phyloP scores from a whole-genome alignment of 2,329 filamentous ascomycete genomes.

The Ceratocystis eucalypticola region DNA sequence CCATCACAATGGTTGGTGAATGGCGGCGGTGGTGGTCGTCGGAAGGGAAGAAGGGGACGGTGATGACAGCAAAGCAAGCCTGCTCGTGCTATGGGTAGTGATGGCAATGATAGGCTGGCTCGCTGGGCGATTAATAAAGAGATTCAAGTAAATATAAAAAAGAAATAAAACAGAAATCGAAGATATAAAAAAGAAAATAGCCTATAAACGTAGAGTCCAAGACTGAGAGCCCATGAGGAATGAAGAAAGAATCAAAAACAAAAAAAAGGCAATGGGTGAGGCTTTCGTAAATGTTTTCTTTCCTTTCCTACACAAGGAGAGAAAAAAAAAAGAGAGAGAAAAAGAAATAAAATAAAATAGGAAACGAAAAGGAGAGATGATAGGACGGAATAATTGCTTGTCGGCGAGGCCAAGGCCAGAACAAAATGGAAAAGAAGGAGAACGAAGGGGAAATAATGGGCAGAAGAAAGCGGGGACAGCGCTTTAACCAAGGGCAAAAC shows the following conservation, averaged over 20 bases:
- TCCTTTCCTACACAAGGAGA: neutral
- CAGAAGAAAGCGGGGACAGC: neutral
- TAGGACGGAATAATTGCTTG: neutral
- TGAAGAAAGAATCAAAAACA: neutral
- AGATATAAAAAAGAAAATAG: neutral
- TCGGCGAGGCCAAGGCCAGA: neutral
- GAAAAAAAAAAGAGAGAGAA: neutral
- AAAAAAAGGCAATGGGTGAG: neutral
- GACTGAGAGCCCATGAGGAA: neutral
- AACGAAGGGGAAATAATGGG: conserved; percentile 1
- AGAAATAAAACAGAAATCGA: neutral
- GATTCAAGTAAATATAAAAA: neutral
- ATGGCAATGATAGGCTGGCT: neutral
- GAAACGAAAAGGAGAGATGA: neutral
- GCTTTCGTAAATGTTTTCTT: no score
- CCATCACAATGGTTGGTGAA: conserved; percentile 31
- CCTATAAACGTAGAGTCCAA: neutral
- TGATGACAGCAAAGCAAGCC: neutral
- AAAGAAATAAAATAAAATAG: neutral
- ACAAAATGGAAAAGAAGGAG: neutral
- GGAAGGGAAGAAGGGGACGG: neutral
- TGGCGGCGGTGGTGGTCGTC: neutral
- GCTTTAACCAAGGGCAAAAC: neutral
- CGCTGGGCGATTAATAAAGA: neutral
- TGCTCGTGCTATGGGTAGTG: neutral